Percentiles rank a stretch among this genome's conserved stretches.
These are phyloP conservation scores for Lepiota brunneoincarnata DNA, from an alignment of 768 basidiomycete species.

Conservation along the genomic window DNA sequence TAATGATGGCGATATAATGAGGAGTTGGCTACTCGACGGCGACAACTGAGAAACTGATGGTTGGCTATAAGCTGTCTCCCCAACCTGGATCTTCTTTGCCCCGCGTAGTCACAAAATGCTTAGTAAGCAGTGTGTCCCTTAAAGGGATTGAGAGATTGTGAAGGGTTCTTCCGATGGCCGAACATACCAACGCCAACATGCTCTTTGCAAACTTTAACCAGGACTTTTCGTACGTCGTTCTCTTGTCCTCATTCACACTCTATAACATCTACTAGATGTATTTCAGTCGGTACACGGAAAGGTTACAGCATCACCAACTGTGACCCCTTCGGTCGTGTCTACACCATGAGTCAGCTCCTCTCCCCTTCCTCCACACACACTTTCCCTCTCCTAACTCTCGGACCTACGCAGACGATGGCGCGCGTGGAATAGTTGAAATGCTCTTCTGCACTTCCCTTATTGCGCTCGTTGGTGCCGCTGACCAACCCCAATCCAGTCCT, in stretches of 20 bases:
- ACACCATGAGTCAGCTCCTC: conserved; percentile 76
- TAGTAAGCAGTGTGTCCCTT: too few species aligned
- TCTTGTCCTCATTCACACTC: background rate
- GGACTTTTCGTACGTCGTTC: conserved; percentile 76
- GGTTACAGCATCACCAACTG: conserved; percentile 98
- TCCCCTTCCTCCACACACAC: background rate
- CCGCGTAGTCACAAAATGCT: too few species aligned
- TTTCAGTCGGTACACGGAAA: conserved; percentile 92
- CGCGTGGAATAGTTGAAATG: conserved; percentile 98
- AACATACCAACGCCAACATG: conserved; percentile 46
- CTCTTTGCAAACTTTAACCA: conserved; percentile 97
- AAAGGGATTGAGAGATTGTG: too few species aligned
- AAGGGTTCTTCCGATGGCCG: too few species aligned
- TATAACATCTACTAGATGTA: conserved; percentile 51
- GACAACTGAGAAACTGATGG: too few species aligned
- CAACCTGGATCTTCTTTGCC: too few species aligned
- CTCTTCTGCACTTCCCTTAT: conserved; percentile 98
- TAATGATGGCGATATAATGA: too few species aligned
- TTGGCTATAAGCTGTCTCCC: too few species aligned
- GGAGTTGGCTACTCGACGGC: too few species aligned
- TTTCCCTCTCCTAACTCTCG: background rate
- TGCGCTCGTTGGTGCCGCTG: conserved; percentile 93
- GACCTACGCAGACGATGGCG: conserved; percentile 71
- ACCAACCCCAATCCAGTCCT: conserved; percentile 87
- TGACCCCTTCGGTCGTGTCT: conserved; percentile 95